Evolutionary conservation across 2,329 filamentous ascomycete genomes (phyloP), one percentile per base, ranked within the genome.

Genomic region (Hymenoscyphus albidus): DNA sequence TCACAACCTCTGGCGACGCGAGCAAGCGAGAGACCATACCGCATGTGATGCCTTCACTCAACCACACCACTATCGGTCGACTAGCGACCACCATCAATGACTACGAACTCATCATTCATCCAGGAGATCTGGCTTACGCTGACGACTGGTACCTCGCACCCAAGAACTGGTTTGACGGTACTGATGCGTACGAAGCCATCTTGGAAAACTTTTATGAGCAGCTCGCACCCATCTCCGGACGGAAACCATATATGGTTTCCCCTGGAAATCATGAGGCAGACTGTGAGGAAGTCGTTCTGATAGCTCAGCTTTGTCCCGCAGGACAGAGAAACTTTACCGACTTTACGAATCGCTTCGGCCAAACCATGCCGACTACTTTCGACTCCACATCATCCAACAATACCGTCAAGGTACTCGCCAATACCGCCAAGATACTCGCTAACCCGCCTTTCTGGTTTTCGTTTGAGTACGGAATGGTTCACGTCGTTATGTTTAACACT

Each of bases 291-390:
- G 31, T 31, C 35, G n/a, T 31, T 32, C 10, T 35, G 22, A 58
- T 32, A 31, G 69, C 70, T 6, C 16, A 22, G 12, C 69, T 80
- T 1, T 85, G 82, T 68, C 79, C 80, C 0, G 74, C 77, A 1
- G 84, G 84, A 5, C 84, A 87, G 71, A 80, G 78, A 68, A 87
- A 87, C 74, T 87, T 87, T 72, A 86, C 83, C 3, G 84, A 85
- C 65, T 86, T 83, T 74, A 79, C 82, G 77, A 81, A 80, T 85
- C 68, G 55, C 76, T 0, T 86, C 83, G 42, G 42, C 42, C 16
- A 44, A 44, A 0, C 79, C 77, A 0, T 85, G 56, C 56, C 56
- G n/a, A 38, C 31, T 35, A 31, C 31, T 22, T 35, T 18, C n/a
- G n/a, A 12, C 5, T 31, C 22, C 56, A 35, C 83, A 0, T 62